Conservation (phyloP, 768 basidiomycete species). For the Tubosaeta sp. region DNA sequence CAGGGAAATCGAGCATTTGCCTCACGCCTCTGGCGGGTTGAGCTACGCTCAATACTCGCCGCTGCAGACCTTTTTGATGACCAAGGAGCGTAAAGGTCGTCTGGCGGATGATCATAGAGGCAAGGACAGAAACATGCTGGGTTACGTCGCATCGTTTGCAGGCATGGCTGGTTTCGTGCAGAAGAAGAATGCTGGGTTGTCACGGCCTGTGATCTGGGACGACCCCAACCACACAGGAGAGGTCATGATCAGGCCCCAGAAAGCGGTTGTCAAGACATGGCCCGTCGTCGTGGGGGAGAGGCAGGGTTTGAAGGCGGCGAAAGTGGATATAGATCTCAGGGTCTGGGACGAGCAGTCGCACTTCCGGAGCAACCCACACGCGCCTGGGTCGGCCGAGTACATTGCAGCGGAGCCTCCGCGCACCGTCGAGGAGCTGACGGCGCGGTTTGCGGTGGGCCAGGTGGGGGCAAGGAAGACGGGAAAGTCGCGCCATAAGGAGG, state of each 20-base stretch:
- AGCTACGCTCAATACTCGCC: constrained; percentile 51
- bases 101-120: constrained; percentile 36
- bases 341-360: constrained; percentile 30
- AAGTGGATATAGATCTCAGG: constrained; percentile 30
- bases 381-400: constrained; percentile 49
- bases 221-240: constrained; percentile 26
- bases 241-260: constrained; percentile 28
- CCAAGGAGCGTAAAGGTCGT: constrained; percentile 55
- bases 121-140: constrained; percentile 7
- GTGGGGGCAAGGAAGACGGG: constrained; percentile 2
- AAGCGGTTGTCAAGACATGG: constrained; percentile 28
- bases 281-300: constrained; percentile 47
- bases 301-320: constrained; percentile 37
- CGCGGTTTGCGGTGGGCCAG: constrained; percentile 4
- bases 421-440: constrained; percentile 19
- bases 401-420: constrained; percentile 30
- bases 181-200: constrained; percentile 15
- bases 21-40: constrained; percentile 61
- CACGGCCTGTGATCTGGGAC: constrained; percentile 25
- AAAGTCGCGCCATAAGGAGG: neutral
- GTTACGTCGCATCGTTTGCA: constrained; percentile 31
- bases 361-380: constrained; percentile 40
- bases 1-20: constrained; percentile 53
- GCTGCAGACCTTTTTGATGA: constrained; percentile 52
- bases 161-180: constrained; percentile 25